Conservation (phyloP, 768 basidiomycete species). For the Tricholomella constricta region DNA sequence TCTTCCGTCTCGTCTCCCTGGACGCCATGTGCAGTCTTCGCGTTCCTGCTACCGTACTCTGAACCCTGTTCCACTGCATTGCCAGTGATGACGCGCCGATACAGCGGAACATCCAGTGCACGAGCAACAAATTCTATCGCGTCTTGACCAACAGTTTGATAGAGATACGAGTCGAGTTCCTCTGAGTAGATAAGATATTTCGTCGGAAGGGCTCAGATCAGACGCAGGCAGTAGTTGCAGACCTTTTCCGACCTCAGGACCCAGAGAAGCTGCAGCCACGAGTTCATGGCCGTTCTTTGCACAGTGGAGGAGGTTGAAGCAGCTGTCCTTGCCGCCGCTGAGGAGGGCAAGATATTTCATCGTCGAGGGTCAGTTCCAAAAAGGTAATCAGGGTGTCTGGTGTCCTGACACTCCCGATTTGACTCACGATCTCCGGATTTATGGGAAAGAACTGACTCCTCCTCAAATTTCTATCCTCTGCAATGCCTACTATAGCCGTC, state of each 20-base stretch:
- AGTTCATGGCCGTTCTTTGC: slow-evolving; percentile 83
- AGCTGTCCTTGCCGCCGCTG: slow-evolving; percentile 97
- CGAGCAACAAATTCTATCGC: slow-evolving; percentile 84
- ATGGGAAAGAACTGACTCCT: slow-evolving; percentile 7
- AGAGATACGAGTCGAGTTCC: slow-evolving; percentile 97
- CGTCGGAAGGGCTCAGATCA: slow-evolving; percentile 23
- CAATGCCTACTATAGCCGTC: slow-evolving; percentile 93
- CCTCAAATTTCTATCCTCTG: slow-evolving; percentile 22
- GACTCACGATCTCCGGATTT: slow-evolving; percentile 34
- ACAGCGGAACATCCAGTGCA: slow-evolving; percentile 86
- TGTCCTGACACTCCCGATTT: slow-evolving; percentile 26
- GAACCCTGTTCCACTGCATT: slow-evolving; percentile 75
- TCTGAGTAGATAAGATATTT: slow-evolving; percentile 52
- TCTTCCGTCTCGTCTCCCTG: slow-evolving; percentile 97
- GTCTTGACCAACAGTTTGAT: slow-evolving; percentile 98
- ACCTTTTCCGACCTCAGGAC: slow-evolving; percentile 88
- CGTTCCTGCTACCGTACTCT: slow-evolving; percentile 79
- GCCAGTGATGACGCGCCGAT: slow-evolving; percentile 79
- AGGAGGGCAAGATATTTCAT: slow-evolving; percentile 96
- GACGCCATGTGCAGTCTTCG: slow-evolving; percentile 47
- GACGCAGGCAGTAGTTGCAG: slow-evolving; percentile 25
- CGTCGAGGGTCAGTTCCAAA: slow-evolving; percentile 14
- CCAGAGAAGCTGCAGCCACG: slow-evolving; percentile 84
- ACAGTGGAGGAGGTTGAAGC: slow-evolving; percentile 93
- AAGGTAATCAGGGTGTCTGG: slow-evolving; percentile 21